Evolutionary conservation across 371 early-diverging fungal genomes (phyloP), one percentile per base, ranked within the genome.

Genomic region (Mortierella sp.): DNA sequence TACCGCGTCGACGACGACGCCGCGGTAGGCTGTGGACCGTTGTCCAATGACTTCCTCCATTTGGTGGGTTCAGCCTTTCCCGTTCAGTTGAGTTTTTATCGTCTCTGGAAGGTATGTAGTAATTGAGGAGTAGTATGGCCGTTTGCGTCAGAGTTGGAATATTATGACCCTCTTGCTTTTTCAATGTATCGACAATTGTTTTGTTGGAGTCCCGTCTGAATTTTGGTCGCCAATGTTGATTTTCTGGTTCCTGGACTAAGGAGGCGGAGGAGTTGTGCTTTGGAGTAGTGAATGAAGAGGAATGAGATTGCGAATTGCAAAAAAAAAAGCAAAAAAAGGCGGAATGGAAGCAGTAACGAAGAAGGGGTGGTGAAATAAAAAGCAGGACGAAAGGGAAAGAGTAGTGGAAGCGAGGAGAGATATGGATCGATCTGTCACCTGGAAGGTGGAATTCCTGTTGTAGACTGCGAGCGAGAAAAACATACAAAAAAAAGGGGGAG

Each of bases 1-100:
- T 3, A 93, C 87, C 4, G 92, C 88, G 73, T 93, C 93, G 47
- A 83, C 67, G 9, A 84, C 86, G 32, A 78, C 78, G 51, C 79
- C 73, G 14, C 79, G 64, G 41, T 75, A 63, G 30, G 54, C 39
- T 9, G 68, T n/a, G 24, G 69, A 55, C 19, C 64, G 64, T 39
- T 39, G 60, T 23, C 52, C 34, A 44, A 55, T 44, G 48, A 49
- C 21, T 32, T 67, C 63, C 39, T 61, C 73, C 73, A 73, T 73
- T n/a, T n/a, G n/a, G n/a, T n/a, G n/a, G n/a, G n/a, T n/a, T n/a
- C n/a, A n/a, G n/a, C n/a, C n/a, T n/a, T n/a, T n/a, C n/a, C n/a
- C n/a, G n/a, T n/a, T n/a, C n/a, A n/a, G n/a, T n/a, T n/a, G n/a
- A n/a, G n/a, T n/a, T n/a, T n/a, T n/a, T n/a, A n/a, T n/a, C n/a